phyloP scores from a whole-genome alignment of 441 rosid species.

The Syzygium syzygioides region DNA sequence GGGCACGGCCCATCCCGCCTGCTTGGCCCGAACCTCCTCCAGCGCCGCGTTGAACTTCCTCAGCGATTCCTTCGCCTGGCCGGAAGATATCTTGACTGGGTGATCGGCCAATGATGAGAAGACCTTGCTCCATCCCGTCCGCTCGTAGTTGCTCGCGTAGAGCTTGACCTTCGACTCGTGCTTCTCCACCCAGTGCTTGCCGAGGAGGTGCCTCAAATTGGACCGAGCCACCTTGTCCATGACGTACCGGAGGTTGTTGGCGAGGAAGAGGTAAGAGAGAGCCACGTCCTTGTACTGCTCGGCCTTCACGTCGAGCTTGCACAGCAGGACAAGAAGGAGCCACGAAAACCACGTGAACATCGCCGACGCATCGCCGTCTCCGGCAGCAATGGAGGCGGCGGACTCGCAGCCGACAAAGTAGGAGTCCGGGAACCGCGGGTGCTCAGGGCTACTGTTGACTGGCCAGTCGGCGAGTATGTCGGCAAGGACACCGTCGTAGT shows the following conservation, averaged over 20 bases:
- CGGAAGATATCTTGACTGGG: neutral
- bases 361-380: neutral
- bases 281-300: conserved; percentile 10
- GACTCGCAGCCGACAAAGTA: neutral
- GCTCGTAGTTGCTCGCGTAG: neutral
- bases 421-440: neutral
- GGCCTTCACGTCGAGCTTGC: conserved; percentile 7
- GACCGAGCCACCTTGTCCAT: neutral
- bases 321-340: conserved; percentile 1
- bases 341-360: neutral
- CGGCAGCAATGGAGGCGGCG: neutral
- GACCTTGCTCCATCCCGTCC: neutral
- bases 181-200: neutral
- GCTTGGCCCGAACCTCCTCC: conserved; percentile 51
- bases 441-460: neutral
- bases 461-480: conserved; percentile 11
- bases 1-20: conserved; percentile 47
- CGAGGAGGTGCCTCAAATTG: neutral
- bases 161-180: conserved; percentile 1
- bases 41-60: conserved; percentile 46
- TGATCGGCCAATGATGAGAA: neutral
- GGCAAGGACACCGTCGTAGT: neutral
- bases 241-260: conserved; percentile 5
- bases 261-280: conserved; percentile 8
- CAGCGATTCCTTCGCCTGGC: neutral